Base-by-base conservation (phyloP, 1,139 yeast genomes). In the Nakaseomyces glabratus region DNA sequence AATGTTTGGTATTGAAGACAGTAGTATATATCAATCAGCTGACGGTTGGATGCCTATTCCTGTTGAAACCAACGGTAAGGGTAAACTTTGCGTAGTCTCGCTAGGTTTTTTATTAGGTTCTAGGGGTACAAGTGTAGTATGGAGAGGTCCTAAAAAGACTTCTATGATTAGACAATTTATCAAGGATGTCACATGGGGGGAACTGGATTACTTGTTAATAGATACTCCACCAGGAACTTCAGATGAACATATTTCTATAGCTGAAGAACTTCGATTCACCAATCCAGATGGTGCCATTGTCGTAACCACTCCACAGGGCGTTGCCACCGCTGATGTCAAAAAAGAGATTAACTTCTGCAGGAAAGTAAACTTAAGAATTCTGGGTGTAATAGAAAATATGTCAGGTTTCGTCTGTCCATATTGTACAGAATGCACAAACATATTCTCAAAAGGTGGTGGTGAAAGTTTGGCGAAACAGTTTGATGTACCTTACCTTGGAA, bases 201-300 rank as follows among this genome's bases (percentile, higher is more conserved):
- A 69, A 12, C 56, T 79, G 32, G 96, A 88, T 57, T 93, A 84
- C 53, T 61, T 93, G 38, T 63, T 93, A 28, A 88, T 93, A 6
- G 99, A 93, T 53, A 90, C 99, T 0, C 99, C 99, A 0, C 99
- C 99, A 0, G 99, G 99, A 0, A 90, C 99, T 0, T 81, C 95
- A 0, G 99, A 93, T 57, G 99, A 93, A 57, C 99, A 93, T 58
- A 90, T 93, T 29, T 88, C 96, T 3, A 80, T 93, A 20, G 97
- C 96, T 2, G 97, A 93, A 56, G 93, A 85, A 55, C 66, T 90
- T 34, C 62, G 82, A 39, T 77, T 74, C 35, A 76, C 81, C 7
- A 70, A 73, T 1, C 88, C 93, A 1, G 95, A 85, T 49, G 97
- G 98, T 0, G 95, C 95, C 0, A 74, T 93, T 4, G 71, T 93